A percentile compares a stretch with the other conserved stretches of the same genome.
Conservation (phyloP, 2,329 filamentous ascomycete genomes). For the Colletotrichum horii region DNA sequence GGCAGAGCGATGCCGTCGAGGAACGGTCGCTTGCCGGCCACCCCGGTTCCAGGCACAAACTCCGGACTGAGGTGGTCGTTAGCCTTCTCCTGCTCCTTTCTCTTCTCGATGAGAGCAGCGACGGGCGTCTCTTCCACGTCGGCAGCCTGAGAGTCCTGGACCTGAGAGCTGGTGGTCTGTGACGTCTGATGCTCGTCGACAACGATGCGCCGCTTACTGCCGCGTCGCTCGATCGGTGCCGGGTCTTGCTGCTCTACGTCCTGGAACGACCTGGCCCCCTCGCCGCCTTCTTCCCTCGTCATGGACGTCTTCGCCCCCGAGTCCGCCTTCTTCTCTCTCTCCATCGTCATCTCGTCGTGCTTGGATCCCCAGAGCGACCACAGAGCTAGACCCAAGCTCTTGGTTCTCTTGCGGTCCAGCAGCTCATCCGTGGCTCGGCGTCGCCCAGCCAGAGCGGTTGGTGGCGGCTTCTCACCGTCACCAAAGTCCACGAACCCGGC, state of each 20-base stretch:
- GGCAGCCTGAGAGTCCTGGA: constrained; percentile 3
- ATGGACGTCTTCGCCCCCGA: constrained; percentile 27
- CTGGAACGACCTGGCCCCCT: constrained; percentile 45
- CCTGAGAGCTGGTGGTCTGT: constrained; percentile 22
- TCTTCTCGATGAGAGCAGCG: constrained; percentile 45
- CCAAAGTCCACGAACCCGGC: constrained; percentile 75
- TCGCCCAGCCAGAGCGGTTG: constrained; percentile 80
- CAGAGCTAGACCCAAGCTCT: constrained; percentile 77
- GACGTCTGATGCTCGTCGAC: constrained; percentile 55
- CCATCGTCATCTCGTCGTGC: constrained; percentile 79
- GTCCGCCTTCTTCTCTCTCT: constrained; percentile 60
- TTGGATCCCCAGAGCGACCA: constrained; percentile 91
- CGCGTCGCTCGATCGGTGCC: constrained; percentile 36
- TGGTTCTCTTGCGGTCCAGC: constrained; percentile 61
- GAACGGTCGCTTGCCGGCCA: constrained; percentile 67
- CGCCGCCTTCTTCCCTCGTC: constrained; percentile 44
- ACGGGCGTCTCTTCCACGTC: constrained; percentile 47
- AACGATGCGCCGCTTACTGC: constrained; percentile 52
- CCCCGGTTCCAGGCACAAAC: constrained; percentile 51
- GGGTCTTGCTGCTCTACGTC: constrained; percentile 46
- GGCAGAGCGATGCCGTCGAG: constrained; percentile 75
- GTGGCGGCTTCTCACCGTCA: constrained; percentile 78
- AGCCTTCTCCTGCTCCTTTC: constrained; percentile 39
- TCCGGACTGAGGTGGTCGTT: constrained; percentile 47
- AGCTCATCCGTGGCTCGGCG: constrained; percentile 54